These are phyloP conservation scores for Candida ficus DNA, from an alignment of 805 yeast species.

Conservation along the genomic window DNA sequence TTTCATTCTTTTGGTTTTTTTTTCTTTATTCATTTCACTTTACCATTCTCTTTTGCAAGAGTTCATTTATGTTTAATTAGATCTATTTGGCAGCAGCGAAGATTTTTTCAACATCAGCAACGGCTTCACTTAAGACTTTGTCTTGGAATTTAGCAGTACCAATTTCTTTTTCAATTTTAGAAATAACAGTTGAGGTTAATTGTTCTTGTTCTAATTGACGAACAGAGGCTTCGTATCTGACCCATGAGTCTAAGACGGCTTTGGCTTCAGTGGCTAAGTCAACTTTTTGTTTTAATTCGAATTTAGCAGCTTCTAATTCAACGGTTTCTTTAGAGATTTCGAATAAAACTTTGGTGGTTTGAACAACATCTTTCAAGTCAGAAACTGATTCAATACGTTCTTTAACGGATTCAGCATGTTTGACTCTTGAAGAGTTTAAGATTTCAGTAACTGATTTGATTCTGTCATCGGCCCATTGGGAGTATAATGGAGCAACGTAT, in stretches of 20 bases:
- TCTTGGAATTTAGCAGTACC: constrained; percentile 90
- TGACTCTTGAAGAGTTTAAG: constrained; percentile 81
- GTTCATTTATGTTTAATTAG: neutral
- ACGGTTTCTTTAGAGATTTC: constrained; percentile 96
- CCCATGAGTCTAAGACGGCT: constrained; percentile 97
- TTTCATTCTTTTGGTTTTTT: neutral
- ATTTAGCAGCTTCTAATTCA: constrained; percentile 88
- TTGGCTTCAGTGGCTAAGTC: constrained; percentile 88
- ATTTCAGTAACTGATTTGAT: constrained; percentile 74
- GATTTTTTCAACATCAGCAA: constrained; percentile 85
- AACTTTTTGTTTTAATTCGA: constrained; percentile 88
- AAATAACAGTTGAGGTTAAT: constrained; percentile 77
- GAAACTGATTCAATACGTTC: constrained; percentile 85
- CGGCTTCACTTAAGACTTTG: constrained; percentile 82
- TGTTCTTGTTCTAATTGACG: constrained; percentile 95
- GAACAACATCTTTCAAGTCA: constrained; percentile 86
- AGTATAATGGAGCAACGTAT: constrained; percentile 90
- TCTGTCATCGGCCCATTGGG: constrained; percentile 88
- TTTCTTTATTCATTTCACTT: neutral
- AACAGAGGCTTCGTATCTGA: constrained; percentile 93
- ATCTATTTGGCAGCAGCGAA: constrained; percentile 40
- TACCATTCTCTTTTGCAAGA: no score
- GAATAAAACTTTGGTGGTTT: constrained; percentile 86
- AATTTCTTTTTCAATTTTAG: constrained; percentile 83
- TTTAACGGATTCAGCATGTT: constrained; percentile 90